Percentiles rank a stretch among this genome's conserved stretches.
These are phyloP conservation scores for Rhizopus sp. DNA, from an alignment of 371 early-diverging fungal genomes.

Conservation along the genomic window DNA sequence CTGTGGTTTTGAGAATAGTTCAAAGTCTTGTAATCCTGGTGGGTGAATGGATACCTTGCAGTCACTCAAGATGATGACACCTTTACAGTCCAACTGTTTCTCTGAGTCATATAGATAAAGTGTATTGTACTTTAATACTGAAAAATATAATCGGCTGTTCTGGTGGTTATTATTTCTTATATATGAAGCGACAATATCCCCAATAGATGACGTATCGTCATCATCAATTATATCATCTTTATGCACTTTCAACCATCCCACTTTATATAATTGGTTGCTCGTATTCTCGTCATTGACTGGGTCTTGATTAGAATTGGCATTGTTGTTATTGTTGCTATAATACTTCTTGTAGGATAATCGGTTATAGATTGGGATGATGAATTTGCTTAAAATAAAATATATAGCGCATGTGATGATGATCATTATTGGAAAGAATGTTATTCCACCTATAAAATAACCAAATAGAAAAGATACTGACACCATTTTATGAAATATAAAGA, in stretches of 20 bases:
- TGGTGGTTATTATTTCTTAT: conserved; percentile 32
- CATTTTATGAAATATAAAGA: conserved; percentile 1
- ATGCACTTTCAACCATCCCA: conserved; percentile 54
- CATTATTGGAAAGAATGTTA: conserved; percentile 44
- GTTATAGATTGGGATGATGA: not conserved
- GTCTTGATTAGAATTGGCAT: conserved; percentile 2
- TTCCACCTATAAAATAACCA: conserved; percentile 39
- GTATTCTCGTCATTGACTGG: conserved; percentile 5
- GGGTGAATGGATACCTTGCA: conserved; percentile 71
- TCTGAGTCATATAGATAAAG: conserved; percentile 86
- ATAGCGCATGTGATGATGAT: conserved; percentile 5
- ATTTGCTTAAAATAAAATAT: not conserved
- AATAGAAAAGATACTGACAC: conserved; percentile 12
- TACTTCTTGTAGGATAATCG: not conserved
- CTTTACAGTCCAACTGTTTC: conserved; percentile 76
- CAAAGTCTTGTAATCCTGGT: conserved; percentile 57
- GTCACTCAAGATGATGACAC: conserved; percentile 69
- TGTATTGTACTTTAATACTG: conserved; percentile 77
- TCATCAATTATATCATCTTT: conserved; percentile 23
- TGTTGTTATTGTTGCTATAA: not conserved
- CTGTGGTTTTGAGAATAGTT: conserved; percentile 57
- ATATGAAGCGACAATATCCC: conserved; percentile 43
- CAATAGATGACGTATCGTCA: conserved; percentile 32
- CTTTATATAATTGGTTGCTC: conserved; percentile 35
- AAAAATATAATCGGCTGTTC: conserved; percentile 64